Base-by-base conservation (phyloP, 2,329 filamentous ascomycete species). In the Talaromyces albobiverticillius region DNA sequence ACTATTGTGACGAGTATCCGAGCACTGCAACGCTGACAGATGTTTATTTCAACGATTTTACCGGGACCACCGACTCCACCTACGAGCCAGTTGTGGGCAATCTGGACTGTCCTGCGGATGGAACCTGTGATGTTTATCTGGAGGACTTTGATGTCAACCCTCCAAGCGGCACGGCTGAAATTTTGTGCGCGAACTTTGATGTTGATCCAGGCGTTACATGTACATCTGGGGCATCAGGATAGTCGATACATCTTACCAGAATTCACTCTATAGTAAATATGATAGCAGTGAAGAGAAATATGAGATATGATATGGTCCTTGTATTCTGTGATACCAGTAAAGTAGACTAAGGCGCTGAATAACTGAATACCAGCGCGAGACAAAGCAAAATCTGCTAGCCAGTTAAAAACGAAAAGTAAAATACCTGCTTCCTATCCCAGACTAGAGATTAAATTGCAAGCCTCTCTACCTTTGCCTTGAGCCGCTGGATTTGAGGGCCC, bases 401-500 rank as follows among this genome's bases (percentile, higher is more conserved):
- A 29, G 25, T 29, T 29, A 9, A 29, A 29, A 29, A 4, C 9
- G 4, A 29, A 29, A 5, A 9, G 25, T 29, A 29, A 29, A 29
- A 4, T 29, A 29, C 4, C 25, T 29, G 25, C 25, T 29, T 29
- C 25, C 25, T 29, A 29, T 29, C 25, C 9, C 5, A 29, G 25
- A 29, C 25, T 29, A 9, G 25, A 29, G 25, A 43, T 43, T 86
- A 96, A 78, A 96, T 95, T 79, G 93, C 90, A 63, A 96, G 82
- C 66, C 92, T 84, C 82, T 97, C 93, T 53, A 96, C 89, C 85
- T 96, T 94, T 76, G 95, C 89, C 81, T 93, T 95, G 68, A 96
- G 81, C 61, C 85, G 81, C 65, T 88, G 83, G 75, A 97, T 96
- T 80, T 95, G 90, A 67, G 84, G 83, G 74, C 87, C 89, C 57